Conservation (phyloP, 306 rosid species). For the Inga laurina region DNA sequence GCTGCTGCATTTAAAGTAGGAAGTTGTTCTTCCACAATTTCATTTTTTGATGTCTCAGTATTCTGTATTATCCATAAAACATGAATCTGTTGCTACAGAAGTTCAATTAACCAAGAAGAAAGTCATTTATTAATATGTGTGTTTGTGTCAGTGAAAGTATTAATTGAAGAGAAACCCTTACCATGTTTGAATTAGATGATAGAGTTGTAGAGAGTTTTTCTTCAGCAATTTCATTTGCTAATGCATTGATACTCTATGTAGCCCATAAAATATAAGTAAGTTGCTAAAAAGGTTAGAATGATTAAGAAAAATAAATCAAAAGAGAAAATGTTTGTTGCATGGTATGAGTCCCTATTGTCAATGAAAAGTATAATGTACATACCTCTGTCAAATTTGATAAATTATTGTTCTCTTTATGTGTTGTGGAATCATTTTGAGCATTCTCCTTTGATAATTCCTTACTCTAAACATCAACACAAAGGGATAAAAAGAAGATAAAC, state of each 20-base stretch:
- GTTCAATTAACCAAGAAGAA: too few relatives aligned
- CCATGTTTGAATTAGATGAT: not conserved
- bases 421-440: not conserved
- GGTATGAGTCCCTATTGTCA: not conserved
- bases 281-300: not conserved
- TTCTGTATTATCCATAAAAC: not conserved
- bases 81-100: too few relatives aligned
- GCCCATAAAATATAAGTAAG: not conserved
- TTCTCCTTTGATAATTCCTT: not conserved
- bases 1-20: not conserved
- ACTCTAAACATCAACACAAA: not conserved
- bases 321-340: too few relatives aligned
- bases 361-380: not conserved
- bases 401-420: not conserved
- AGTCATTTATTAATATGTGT: too few relatives aligned
- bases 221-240: not conserved
- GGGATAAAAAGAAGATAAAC: too few relatives aligned
- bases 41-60: not conserved
- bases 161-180: not conserved
- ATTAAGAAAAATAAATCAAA: not conserved
- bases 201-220: not conserved
- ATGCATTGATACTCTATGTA: not conserved
- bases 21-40: not conserved
- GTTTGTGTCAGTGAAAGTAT: not conserved
- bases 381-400: not conserved